A percentile compares a stretch with the other conserved stretches of the same genome.
These are phyloP conservation scores for Colletotrichum lupini DNA, from an alignment of 2,329 filamentous ascomycete species.

Conservation along the genomic window DNA sequence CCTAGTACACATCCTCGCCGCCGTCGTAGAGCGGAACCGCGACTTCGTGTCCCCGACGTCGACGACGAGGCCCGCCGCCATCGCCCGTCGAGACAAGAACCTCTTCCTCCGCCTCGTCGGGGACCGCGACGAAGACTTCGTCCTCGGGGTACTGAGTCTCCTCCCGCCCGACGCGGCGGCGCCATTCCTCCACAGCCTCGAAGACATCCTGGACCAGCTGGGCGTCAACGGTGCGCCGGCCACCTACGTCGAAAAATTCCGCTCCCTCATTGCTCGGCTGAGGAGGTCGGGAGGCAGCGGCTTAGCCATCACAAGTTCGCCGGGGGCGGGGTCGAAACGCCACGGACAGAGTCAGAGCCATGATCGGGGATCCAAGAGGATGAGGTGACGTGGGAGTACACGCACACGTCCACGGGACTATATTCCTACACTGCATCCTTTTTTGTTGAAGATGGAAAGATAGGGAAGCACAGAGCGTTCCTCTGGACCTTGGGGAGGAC, in stretches of 20 bases:
- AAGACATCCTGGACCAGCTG: conserved; percentile 46
- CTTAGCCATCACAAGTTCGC: conserved; percentile 35
- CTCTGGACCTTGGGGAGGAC: not conserved
- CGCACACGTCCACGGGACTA: not conserved
- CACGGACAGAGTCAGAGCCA: conserved; percentile 39
- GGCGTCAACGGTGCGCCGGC: conserved; percentile 47
- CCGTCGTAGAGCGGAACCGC: conserved; percentile 53
- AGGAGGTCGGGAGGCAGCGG: conserved; percentile 38
- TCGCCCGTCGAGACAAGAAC: conserved; percentile 49
- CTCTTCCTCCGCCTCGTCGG: conserved; percentile 62
- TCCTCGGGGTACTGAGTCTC: conserved; percentile 54
- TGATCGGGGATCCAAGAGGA: conserved; percentile 46
- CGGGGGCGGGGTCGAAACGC: conserved; percentile 46
- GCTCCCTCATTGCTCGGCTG: conserved; percentile 45
- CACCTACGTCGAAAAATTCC: conserved; percentile 49
- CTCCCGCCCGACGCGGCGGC: conserved; percentile 56
- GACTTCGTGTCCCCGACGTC: conserved; percentile 47
- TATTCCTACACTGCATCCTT: not conserved
- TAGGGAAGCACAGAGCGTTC: not conserved
- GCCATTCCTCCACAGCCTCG: conserved; percentile 53
- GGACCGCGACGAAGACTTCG: conserved; percentile 55
- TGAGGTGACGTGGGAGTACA: conserved; percentile 42
- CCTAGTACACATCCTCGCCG: conserved; percentile 59
- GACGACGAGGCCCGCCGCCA: not conserved
- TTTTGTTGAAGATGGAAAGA: not conserved